Evolutionary conservation across 179 eudicot species (phyloP).

Genomic region (Corrigiola litoralis): DNA sequence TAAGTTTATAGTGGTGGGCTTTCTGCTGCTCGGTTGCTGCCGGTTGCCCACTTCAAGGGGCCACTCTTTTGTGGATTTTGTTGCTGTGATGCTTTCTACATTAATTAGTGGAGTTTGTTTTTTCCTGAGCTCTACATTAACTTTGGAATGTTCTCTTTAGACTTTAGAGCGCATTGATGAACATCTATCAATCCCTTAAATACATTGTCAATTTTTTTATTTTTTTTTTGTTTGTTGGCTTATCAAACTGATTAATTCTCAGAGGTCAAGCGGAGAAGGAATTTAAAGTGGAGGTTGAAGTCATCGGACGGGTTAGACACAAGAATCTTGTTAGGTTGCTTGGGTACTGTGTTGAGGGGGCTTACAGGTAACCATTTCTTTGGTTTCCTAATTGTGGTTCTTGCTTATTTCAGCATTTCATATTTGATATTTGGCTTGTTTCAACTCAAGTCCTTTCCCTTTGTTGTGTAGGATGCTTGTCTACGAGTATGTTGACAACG

Average conservation of each 20-base stretch:
- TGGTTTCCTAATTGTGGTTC: background rate
- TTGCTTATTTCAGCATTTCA: background rate
- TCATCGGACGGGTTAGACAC: conserved; percentile 51
- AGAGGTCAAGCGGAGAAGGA: conserved; percentile 58
- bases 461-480: conserved; percentile 55
- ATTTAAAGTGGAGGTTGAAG: conserved; percentile 54
- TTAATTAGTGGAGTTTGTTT: no score
- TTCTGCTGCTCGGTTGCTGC: conserved; percentile 11
- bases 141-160: background rate
- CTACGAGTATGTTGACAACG: conserved; percentile 63
- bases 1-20: conserved; percentile 16
- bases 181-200: no score
- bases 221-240: background rate
- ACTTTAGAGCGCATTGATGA: no score
- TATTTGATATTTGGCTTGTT: background rate
- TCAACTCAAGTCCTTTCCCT: background rate
- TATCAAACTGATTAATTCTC: conserved; percentile 4
- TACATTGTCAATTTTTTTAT: no score
- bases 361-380: conserved; percentile 35
- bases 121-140: background rate
- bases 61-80: conserved; percentile 2
- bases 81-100: background rate
- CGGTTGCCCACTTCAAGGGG: conserved; percentile 9
- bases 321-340: conserved; percentile 51
- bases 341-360: conserved; percentile 53